These are phyloP conservation scores for Saprolegnia diclina DNA, from an alignment of 352 stramenopile species.

Conservation along the genomic window DNA sequence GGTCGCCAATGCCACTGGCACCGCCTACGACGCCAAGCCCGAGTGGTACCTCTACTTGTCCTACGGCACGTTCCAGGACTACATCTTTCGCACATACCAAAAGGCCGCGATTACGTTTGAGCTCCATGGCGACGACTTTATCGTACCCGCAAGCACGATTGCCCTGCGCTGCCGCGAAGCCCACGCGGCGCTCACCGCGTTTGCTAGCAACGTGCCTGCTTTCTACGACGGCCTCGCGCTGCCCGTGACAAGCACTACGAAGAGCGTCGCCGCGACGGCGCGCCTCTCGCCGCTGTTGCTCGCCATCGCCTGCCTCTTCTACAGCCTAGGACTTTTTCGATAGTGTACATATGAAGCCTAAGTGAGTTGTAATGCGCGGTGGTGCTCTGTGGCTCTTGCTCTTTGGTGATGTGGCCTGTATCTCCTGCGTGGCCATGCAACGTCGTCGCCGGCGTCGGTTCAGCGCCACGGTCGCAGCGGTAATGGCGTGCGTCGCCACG, in stretches of 20 bases:
- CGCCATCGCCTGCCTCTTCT: background rate
- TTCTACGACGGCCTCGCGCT: constrained; percentile 5
- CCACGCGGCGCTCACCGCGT: background rate
- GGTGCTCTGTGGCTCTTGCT: too few species aligned
- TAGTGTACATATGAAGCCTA: too few species aligned
- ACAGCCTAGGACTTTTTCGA: too few species aligned
- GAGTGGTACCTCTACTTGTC: constrained; percentile 31
- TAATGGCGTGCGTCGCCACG: background rate
- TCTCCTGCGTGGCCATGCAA: too few species aligned
- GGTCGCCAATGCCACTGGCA: constrained; percentile 30
- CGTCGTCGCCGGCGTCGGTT: too few species aligned
- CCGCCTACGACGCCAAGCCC: constrained; percentile 30
- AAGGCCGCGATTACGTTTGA: constrained; percentile 35
- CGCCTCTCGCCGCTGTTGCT: background rate
- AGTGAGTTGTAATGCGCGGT: too few species aligned
- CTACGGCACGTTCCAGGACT: constrained; percentile 37
- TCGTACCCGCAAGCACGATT: constrained; percentile 11
- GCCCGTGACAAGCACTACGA: background rate
- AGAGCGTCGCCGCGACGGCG: background rate
- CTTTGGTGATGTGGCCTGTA: too few species aligned
- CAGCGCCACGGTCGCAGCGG: too few species aligned
- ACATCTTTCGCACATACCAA: constrained; percentile 34
- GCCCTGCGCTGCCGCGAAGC: background rate
- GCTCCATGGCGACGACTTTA: constrained; percentile 33
- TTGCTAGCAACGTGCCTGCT: background rate